Base-by-base conservation (phyloP, 2,329 filamentous ascomycete genomes). In the Paracoccidioides lutzii region DNA sequence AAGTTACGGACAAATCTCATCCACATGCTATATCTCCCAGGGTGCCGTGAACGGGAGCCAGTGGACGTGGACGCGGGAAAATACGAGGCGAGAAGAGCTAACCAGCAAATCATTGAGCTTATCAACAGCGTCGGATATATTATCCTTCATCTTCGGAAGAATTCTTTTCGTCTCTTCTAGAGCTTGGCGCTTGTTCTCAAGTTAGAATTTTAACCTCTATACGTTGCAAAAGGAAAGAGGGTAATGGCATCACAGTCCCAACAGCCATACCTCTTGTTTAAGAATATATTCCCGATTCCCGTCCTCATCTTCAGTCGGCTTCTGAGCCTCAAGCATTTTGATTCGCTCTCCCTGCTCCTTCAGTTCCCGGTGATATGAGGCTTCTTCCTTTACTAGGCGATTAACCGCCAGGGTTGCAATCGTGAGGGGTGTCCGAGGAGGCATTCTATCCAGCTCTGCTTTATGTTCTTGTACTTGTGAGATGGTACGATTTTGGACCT, bases 321-420 rank as follows among this genome's bases (percentile, higher is more conserved):
- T 69, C 63, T 86, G 82, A 46, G 77, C 75, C 68, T 84, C 78
- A 15, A 95, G 78, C 68, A 83, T 81, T 69, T 80, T 74, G 60
- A 94, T 80, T 56, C 86, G 81, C 59, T 80, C 78, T 63, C 87
- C 78, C 69, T 97, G 90, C 61, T 84, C 77, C 60, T 80, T 76
- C 22, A 90, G 79, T 71, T 98, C 93, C 67, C 86, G 86, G 76
- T 90, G 86, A 75, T 98, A 97, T 64, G 85, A 91, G 42, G 80
- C 77, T 71, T 96, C 88, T 72, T 98, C 93, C 72, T 95, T 96
- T 62, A 95, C 81, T 50, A 97, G 81, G 57, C 93, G 88, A 64
- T 81, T 78, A 62, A 97, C 82, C 22, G 88, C 83, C 59, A 84
- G 81, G 30, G 88, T 93, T 46, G 86, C 83, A 67, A 96, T 93